phyloP scores from a whole-genome alignment of 1,284 basidiomycete genomes.

The Puccinia novopanici region DNA sequence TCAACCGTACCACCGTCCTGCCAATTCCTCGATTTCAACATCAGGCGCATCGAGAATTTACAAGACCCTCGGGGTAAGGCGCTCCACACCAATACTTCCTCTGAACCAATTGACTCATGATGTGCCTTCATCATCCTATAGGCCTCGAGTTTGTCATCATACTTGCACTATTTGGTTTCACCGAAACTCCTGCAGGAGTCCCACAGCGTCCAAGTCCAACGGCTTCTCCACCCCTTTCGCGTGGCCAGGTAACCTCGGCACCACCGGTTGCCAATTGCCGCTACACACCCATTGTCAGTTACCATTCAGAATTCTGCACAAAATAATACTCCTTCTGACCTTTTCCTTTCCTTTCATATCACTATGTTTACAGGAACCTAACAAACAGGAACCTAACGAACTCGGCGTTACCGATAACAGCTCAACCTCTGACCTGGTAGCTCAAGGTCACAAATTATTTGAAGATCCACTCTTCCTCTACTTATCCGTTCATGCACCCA shows the following conservation, averaged over 20 bases:
- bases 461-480: constrained; percentile 42
- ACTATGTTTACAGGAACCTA: background rate
- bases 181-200: background rate
- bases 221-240: too few relatives aligned
- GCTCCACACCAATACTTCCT: background rate
- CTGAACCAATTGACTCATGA: too few relatives aligned
- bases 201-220: background rate
- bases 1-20: too few relatives aligned
- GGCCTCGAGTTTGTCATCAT: constrained; percentile 42
- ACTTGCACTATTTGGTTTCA: constrained; percentile 38
- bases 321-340: too few relatives aligned
- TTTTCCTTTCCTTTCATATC: too few relatives aligned
- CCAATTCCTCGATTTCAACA: too few relatives aligned
- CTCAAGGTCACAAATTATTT: too few relatives aligned
- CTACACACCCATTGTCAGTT: background rate
- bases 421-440: constrained; percentile 3
- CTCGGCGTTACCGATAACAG: constrained; percentile 8
- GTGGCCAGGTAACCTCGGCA: too few relatives aligned
- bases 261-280: background rate
- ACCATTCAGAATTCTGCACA: too few relatives aligned
- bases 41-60: constrained; percentile 36
- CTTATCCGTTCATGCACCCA: constrained; percentile 17
- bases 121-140: background rate
- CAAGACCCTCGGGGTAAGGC: constrained; percentile 33
- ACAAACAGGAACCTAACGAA: constrained; percentile 34